A percentile compares a stretch with the other conserved stretches of the same genome.
phyloP scores from a whole-genome alignment of 257 asterid species.

The Solanum acaule region DNA sequence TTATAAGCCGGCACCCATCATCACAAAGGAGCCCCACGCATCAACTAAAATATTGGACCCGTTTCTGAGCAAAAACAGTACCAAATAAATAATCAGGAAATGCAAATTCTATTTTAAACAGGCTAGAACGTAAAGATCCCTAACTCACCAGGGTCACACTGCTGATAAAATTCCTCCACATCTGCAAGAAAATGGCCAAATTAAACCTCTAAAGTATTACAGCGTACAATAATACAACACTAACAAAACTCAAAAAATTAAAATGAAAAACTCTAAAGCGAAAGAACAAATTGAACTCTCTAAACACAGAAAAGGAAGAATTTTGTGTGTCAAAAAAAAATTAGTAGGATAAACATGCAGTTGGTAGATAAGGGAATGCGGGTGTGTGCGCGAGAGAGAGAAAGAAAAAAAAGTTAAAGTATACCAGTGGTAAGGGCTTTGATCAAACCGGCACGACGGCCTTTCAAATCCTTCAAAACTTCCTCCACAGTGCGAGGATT shows the following conservation, averaged over 20 bases:
- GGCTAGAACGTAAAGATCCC: background rate
- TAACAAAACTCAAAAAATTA: background rate
- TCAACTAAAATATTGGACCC: background rate
- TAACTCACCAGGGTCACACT: conserved; percentile 11
- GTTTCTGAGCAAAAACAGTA: background rate
- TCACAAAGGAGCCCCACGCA: background rate
- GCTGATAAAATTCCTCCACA: conserved; percentile 9
- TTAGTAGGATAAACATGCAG: background rate
- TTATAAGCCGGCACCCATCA: background rate
- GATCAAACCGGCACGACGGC: conserved; percentile 17
- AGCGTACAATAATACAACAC: background rate
- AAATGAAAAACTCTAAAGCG: background rate
- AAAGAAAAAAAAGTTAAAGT: background rate
- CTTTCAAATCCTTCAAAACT: conserved; percentile 11
- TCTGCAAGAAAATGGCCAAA: background rate
- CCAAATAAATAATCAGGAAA: background rate
- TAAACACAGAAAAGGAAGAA: background rate
- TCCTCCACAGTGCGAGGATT: conserved; percentile 22
- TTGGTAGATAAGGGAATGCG: background rate
- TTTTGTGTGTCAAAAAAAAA: background rate
- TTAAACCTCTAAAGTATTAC: background rate
- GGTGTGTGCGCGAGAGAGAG: background rate
- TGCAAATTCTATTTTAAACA: background rate
- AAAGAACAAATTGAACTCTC: background rate
- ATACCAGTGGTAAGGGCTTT: conserved; percentile 23